phyloP scores from a whole-genome alignment of 345 rosid species.

The Acer negundo region DNA sequence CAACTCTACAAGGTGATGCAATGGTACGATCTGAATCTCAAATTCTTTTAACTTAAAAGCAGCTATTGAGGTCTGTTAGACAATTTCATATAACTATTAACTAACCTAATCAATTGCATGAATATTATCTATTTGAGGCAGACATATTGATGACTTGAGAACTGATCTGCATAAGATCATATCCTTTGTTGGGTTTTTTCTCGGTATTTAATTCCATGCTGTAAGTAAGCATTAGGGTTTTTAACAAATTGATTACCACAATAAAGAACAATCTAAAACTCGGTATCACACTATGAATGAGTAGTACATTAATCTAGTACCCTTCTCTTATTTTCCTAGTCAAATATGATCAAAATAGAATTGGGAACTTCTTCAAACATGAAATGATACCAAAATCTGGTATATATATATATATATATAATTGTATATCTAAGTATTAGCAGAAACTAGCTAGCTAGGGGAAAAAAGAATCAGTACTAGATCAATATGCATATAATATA shows the following conservation, averaged over 20 bases:
- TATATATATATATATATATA: not conserved
- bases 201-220: not conserved
- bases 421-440: not conserved
- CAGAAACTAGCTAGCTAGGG: not conserved
- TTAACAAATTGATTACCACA: not conserved
- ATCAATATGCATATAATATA: not conserved
- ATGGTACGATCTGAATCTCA: too few relatives aligned
- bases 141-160: not conserved
- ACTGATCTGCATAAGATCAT: not conserved
- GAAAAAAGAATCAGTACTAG: not conserved
- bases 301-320: too few relatives aligned
- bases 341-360: too few relatives aligned
- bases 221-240: slow-evolving; percentile 25
- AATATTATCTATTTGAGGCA: not conserved
- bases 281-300: not conserved
- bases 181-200: not conserved
- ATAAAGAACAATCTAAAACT: not conserved
- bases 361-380: not conserved
- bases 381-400: not conserved
- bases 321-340: too few relatives aligned
- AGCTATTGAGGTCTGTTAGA: too few relatives aligned
- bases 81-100: too few relatives aligned
- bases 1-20: not conserved
- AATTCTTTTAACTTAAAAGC: too few relatives aligned
- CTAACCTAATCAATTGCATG: not conserved